A percentile compares a stretch with the other conserved stretches of the same genome.
These are phyloP conservation scores for Candida schatavii DNA, from an alignment of 805 yeast species.

Conservation along the genomic window DNA sequence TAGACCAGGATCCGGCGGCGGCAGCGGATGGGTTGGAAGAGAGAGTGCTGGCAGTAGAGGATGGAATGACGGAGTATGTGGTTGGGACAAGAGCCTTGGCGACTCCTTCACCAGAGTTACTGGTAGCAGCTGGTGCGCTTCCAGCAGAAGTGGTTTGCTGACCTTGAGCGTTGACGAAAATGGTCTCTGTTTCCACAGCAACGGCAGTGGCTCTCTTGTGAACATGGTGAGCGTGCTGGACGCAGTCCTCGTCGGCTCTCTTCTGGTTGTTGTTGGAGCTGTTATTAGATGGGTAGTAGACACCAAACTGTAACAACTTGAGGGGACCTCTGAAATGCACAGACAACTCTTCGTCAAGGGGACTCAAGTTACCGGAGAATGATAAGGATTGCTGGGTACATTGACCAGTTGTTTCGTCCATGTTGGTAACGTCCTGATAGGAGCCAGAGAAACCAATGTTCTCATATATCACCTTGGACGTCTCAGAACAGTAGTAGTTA, in stretches of 20 bases:
- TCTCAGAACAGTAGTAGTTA: slow-evolving; percentile 79
- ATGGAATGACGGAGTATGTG: slow-evolving; percentile 22
- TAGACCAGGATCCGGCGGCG: slow-evolving; percentile 61
- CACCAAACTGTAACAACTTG: slow-evolving; percentile 80
- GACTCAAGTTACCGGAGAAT: slow-evolving; percentile 73
- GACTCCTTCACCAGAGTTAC: slow-evolving; percentile 15
- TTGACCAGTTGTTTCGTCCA: slow-evolving; percentile 67
- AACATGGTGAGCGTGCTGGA: slow-evolving; percentile 46
- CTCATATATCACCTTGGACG: slow-evolving; percentile 61
- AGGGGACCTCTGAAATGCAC: slow-evolving; percentile 91
- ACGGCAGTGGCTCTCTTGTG: slow-evolving; percentile 63
- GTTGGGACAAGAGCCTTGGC: slow-evolving; percentile 17
- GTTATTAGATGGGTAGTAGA: slow-evolving; percentile 67
- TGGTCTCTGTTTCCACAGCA: slow-evolving; percentile 76
- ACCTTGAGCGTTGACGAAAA: slow-evolving; percentile 63
- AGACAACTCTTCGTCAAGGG: slow-evolving; percentile 82
- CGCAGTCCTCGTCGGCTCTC: slow-evolving; percentile 48
- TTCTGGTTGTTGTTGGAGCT: slow-evolving; percentile 35
- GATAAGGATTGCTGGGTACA: slow-evolving; percentile 59
- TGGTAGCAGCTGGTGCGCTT: slow-evolving; percentile 25
- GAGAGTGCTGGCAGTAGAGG: slow-evolving; percentile 23
- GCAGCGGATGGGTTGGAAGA: slow-evolving; percentile 30
- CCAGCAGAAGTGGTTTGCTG: slow-evolving; percentile 24
- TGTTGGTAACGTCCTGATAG: slow-evolving; percentile 72
- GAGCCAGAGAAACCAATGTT: slow-evolving; percentile 85